Evolutionary conservation across 1,284 basidiomycete species (phyloP), one percentile per base, ranked within the genome.

Genomic region (Ceratobasidium sp.): DNA sequence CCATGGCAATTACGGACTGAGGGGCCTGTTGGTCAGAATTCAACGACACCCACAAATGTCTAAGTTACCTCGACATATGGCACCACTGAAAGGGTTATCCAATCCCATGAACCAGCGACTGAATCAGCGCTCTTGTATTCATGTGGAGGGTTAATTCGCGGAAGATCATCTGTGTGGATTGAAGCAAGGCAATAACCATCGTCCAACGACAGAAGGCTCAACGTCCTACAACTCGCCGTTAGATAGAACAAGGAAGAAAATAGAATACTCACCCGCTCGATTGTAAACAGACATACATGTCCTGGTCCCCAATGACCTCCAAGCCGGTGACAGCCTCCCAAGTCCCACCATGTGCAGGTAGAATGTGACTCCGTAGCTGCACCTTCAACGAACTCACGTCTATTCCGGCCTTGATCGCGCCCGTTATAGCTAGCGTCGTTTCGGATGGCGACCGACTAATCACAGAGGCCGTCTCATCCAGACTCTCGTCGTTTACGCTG

Each of bases 241-340:
- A 67, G 62, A 57, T 31, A 65, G 27, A 2, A 36, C 5, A 41
- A 24, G 15, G 17, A 29, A 22, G n/a, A 31, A 59, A 62, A 48
- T 33, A 31, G 19, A 48, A 48, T n/a, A 80, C 82, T 81, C 78
- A 90, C 90, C 90, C 90, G 66, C 85, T 83, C 76, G 85, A 82
- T 71, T 90, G 89, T 36, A 93, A 80, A 36, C 86, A 86, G 1
- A 87, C 81, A 56, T 91, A 76, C 60, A 87, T 81, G 14, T 82
- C 78, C 19, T 82, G 81, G 41, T 83, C 81, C n/a, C 85, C 81
- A 22, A 89, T 80, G 19, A 85, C 65, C 29, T 84, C 80, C 51
- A 91, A 79, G 44, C 85, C 84, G 44, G 85, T 82, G 1, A 90
- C 83, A 15, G 84, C 79, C 71, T 84, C 81, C 3, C 82, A 81